These are phyloP conservation scores for Parathielavia hyrcaniae DNA, from an alignment of 495 filamentous ascomycete genomes.

Conservation along the genomic window DNA sequence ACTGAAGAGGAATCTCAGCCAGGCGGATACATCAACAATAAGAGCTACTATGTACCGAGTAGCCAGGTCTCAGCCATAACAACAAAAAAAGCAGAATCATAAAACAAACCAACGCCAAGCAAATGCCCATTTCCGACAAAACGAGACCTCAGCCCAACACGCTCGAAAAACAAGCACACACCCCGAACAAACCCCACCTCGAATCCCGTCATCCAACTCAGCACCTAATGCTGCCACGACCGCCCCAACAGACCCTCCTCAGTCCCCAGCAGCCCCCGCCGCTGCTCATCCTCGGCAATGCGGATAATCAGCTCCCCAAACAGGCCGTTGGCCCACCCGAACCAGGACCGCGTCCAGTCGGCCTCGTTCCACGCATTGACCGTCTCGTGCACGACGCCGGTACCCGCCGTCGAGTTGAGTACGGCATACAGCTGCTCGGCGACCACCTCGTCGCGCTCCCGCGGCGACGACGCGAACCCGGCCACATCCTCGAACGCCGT, in stretches of 20 bases:
- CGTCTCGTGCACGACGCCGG: conserved; percentile 57
- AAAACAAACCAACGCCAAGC: conserved; percentile 1
- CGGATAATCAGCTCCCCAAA: conserved; percentile 58
- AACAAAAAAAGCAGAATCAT: background rate
- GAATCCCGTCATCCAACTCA: background rate
- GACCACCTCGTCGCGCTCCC: conserved; percentile 24
- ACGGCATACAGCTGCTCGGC: conserved; percentile 35
- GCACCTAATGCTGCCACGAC: conserved; percentile 27
- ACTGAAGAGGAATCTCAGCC: no score
- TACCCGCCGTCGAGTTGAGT: conserved; percentile 49
- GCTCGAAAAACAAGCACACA: background rate
- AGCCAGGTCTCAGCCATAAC: no score
- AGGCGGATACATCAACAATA: background rate
- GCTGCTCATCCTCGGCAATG: conserved; percentile 31
- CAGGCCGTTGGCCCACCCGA: conserved; percentile 64
- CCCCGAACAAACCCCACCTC: background rate
- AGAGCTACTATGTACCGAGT: background rate
- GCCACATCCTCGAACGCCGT: conserved; percentile 42
- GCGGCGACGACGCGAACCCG: conserved; percentile 38
- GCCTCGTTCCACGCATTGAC: conserved; percentile 48
- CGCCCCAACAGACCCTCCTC: conserved; percentile 25
- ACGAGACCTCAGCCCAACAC: background rate
- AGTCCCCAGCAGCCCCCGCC: conserved; percentile 17
- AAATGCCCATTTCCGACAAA: background rate
- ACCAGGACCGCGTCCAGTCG: conserved; percentile 58